Conservation (phyloP, 352 stramenopile genomes). For the Pythium sukuiense region DNA sequence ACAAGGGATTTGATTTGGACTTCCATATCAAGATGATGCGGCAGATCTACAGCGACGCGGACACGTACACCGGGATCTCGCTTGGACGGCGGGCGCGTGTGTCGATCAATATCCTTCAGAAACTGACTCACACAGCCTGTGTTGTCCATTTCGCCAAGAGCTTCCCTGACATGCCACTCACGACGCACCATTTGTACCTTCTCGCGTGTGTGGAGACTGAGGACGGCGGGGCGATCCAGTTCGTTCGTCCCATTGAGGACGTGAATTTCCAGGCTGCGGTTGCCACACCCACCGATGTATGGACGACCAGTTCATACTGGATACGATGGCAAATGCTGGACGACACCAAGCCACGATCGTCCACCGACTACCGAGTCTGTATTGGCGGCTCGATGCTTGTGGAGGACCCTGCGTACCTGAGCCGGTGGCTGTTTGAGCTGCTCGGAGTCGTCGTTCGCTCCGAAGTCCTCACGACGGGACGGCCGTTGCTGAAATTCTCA, state of each 20-base stretch:
- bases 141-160: slow-evolving; percentile 20
- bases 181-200: slow-evolving; percentile 18
- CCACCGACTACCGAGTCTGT: neutral
- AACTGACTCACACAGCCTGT: neutral
- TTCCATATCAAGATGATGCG: slow-evolving; percentile 11
- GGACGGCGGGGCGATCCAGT: slow-evolving; percentile 2
- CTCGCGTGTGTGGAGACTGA: slow-evolving; percentile 13
- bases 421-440: neutral
- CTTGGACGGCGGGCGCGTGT: neutral
- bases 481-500: neutral
- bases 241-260: slow-evolving; percentile 9
- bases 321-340: slow-evolving; percentile 18
- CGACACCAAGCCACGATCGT: neutral
- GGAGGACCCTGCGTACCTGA: neutral
- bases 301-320: slow-evolving; percentile 18
- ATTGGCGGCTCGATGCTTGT: neutral
- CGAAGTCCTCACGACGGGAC: neutral
- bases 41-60: slow-evolving; percentile 16
- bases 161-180: slow-evolving; percentile 4
- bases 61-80: slow-evolving; percentile 12
- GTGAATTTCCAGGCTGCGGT: slow-evolving; percentile 10
- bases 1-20: slow-evolving; percentile 6
- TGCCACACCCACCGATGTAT: slow-evolving; percentile 5
- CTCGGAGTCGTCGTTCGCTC: neutral
- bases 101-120: slow-evolving; percentile 14